These are phyloP conservation scores for Annona cherimola DNA, from an alignment of 164 flowering plant species.

Conservation along the genomic window DNA sequence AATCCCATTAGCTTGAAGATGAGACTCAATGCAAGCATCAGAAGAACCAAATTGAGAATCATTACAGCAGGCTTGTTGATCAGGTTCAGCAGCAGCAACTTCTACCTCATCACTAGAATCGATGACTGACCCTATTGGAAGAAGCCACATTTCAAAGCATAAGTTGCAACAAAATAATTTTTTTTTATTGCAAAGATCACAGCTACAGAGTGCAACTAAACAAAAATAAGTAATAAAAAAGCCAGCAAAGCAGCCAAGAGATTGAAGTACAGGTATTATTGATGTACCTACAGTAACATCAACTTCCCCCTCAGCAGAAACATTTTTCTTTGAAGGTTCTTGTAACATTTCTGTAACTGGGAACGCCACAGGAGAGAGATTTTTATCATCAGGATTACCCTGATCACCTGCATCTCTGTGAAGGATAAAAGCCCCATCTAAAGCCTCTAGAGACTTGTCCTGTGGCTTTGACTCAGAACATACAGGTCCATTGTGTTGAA, in stretches of 20 bases:
- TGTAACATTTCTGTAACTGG: slow-evolving; percentile 85
- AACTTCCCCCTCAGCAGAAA: slow-evolving; percentile 20
- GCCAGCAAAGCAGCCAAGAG: no score
- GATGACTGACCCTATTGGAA: slow-evolving; percentile 10
- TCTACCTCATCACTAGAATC: background rate
- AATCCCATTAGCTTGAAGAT: slow-evolving; percentile 13
- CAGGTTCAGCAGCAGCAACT: background rate
- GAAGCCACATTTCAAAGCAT: slow-evolving; percentile 18
- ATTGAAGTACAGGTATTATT: background rate
- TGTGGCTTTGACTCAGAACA: background rate
- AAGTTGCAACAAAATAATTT: slow-evolving; percentile 7
- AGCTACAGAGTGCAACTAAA: slow-evolving; percentile 12
- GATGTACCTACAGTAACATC: slow-evolving; percentile 26
- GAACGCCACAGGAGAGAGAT: slow-evolving; percentile 44
- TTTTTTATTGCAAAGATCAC: slow-evolving; percentile 5
- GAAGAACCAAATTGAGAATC: background rate
- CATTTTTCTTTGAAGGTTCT: slow-evolving; percentile 40
- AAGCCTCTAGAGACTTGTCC: background rate
- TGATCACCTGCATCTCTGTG: background rate
- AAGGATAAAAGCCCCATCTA: background rate
- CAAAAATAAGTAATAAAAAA: background rate
- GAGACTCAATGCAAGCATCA: background rate
- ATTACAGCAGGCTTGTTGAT: background rate
- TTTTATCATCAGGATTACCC: background rate
- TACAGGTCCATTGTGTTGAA: slow-evolving; percentile 2